Conservation (phyloP, 768 basidiomycete genomes). For the Mycena alexandri region DNA sequence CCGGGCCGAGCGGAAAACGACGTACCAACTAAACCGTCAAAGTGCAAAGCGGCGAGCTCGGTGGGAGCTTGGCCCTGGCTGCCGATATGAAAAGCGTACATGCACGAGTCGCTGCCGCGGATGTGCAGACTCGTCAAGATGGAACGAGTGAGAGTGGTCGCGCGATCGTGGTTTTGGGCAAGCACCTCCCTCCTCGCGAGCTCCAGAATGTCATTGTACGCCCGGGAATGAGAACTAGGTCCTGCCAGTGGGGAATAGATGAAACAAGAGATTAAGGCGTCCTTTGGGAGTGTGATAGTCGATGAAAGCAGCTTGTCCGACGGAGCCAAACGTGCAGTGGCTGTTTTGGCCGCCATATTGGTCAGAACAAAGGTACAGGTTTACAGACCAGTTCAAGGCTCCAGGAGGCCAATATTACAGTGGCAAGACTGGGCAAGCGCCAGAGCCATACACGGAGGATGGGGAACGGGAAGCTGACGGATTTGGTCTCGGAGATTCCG, state of each 20-base stretch:
- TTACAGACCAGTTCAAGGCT: slow-evolving; percentile 2
- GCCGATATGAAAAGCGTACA: slow-evolving; percentile 72
- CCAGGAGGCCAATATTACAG: background rate
- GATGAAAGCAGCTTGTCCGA: slow-evolving; percentile 38
- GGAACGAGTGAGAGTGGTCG: slow-evolving; percentile 59
- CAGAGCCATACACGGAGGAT: slow-evolving; percentile 25
- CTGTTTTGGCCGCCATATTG: slow-evolving; percentile 34
- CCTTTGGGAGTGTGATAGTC: slow-evolving; percentile 33
- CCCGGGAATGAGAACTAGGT: slow-evolving; percentile 36
- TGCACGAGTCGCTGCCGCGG: slow-evolving; percentile 53
- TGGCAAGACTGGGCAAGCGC: slow-evolving; percentile 10
- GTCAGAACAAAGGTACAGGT: background rate
- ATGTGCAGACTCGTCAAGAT: slow-evolving; percentile 66
- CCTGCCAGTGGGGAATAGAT: slow-evolving; percentile 35
- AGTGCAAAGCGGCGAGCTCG: slow-evolving; percentile 52
- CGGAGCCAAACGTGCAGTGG: slow-evolving; percentile 24
- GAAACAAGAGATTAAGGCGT: slow-evolving; percentile 32
- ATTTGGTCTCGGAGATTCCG: slow-evolving; percentile 16
- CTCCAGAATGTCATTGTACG: slow-evolving; percentile 62
- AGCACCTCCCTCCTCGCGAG: slow-evolving; percentile 65
- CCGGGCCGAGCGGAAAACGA: slow-evolving; percentile 32
- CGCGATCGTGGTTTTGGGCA: slow-evolving; percentile 46
- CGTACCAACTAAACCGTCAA: slow-evolving; percentile 69
- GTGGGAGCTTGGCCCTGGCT: slow-evolving; percentile 45
- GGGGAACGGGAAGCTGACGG: slow-evolving; percentile 13